Evolutionary conservation across 2,329 filamentous ascomycete species (phyloP), one percentile per base, ranked within the genome.

Genomic region (Anthostomella pinea): DNA sequence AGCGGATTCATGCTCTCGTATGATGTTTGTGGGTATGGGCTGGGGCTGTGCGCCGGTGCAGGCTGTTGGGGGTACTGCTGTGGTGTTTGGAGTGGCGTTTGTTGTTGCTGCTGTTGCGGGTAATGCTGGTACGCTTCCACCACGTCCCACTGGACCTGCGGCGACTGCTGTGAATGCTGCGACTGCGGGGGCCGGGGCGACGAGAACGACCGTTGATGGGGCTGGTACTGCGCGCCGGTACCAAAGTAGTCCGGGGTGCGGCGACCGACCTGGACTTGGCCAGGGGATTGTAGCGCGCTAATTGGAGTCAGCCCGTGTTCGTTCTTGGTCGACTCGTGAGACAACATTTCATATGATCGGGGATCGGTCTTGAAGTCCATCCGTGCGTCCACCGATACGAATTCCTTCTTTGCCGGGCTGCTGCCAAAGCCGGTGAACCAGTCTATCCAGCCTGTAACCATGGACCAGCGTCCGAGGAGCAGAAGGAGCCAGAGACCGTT

Each of bases 401-500:
- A 97, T 61, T 97, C 91, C 52, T 79, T 78, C 57, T 84, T 79
- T 41, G 64, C 69, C 35, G 69, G 66, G 22, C 58, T 61, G 15
- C 66, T 63, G 42, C 79, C 64, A 31, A 68, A 56, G 23, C 63
- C 59, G 36, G 62, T 67, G 48, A 81, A 62, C 26, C 90, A 65
- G 17, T 94, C 81, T 26, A 70, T 50, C 93, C 93, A 98, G 45
- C 85, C 93, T 3, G 72, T 76, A 37, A 94, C 70, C 82, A 97
- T 94, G n/a, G 85, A 83, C 60, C 78, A 81, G 34, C 90, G 83
- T 23, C 85, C 84, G 20, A 96, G 78, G 40, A 97, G 78, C 36
- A 95, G 63, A 39, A 94, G 74, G 32, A 85, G 79, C 81, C 91
- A 95, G 30, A 97, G 68, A 6, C 91, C 91, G 47, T 90, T 90